Conservation (phyloP, 441 rosid genomes). For the Raphanus hybrid region DNA sequence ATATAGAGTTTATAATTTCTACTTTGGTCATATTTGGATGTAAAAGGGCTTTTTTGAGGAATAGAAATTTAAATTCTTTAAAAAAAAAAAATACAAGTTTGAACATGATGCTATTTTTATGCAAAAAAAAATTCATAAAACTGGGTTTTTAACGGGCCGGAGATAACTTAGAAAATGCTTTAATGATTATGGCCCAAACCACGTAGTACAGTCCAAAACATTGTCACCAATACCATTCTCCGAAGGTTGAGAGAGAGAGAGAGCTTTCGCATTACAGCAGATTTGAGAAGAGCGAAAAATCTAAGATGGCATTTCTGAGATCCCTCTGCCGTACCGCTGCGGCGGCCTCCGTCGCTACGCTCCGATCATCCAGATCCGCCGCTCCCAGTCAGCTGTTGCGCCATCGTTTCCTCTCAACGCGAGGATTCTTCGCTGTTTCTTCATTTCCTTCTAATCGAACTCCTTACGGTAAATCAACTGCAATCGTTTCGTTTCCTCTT, state of each 20-base stretch:
- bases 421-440: constrained; percentile 53
- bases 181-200: not conserved
- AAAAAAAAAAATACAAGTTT: too few species aligned
- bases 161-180: not conserved
- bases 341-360: constrained; percentile 34
- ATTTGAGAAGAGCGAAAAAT: constrained; percentile 4
- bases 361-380: constrained; percentile 52
- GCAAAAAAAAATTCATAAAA: not conserved
- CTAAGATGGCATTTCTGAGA: constrained; percentile 51
- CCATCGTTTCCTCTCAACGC: constrained; percentile 42
- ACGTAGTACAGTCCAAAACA: constrained; percentile 8
- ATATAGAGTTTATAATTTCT: too few species aligned
- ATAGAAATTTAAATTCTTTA: too few species aligned
- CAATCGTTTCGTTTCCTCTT: not conserved
- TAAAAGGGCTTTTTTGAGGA: too few species aligned
- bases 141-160: not conserved
- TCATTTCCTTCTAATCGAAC: constrained; percentile 42
- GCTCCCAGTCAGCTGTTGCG: constrained; percentile 27
- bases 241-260: not conserved
- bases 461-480: constrained; percentile 38
- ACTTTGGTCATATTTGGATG: too few species aligned
- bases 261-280: constrained; percentile 9
- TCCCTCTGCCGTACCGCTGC: constrained; percentile 57
- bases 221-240: constrained; percentile 13
- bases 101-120: too few species aligned